These are phyloP conservation scores for Eimeria brunetti DNA, from an alignment of 169 alveolate genomes.

Conservation along the genomic window DNA sequence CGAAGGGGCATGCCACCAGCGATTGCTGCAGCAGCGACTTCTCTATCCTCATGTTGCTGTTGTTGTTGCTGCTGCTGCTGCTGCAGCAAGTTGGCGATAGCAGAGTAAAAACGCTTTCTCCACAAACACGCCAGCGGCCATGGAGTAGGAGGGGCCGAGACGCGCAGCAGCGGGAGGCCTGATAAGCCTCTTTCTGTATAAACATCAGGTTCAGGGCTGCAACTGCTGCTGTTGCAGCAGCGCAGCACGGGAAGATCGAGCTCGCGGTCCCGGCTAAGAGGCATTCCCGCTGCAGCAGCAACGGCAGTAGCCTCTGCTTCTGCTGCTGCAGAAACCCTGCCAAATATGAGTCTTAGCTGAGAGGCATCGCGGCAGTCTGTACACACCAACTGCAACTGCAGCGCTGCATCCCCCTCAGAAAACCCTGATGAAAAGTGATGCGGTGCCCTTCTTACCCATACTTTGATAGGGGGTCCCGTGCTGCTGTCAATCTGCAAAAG, in stretches of 20 bases:
- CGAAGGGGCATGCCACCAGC: neutral
- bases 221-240: slow-evolving; percentile 30
- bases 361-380: neutral
- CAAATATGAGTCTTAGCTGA: neutral
- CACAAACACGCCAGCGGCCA: slow-evolving; percentile 34
- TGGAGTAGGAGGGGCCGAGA: neutral
- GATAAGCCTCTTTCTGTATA: neutral
- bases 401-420: neutral
- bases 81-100: neutral
- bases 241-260: slow-evolving; percentile 18
- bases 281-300: neutral
- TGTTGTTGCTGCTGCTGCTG: slow-evolving; percentile 27
- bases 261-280: neutral
- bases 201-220: neutral
- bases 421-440: neutral
- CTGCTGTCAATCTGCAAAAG: slow-evolving; percentile 15
- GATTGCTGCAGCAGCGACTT: neutral
- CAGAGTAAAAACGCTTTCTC: slow-evolving; percentile 40
- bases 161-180: slow-evolving; percentile 19
- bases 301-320: slow-evolving; percentile 29
- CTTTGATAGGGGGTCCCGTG: neutral
- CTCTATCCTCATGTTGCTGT: neutral
- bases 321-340: slow-evolving; percentile 6
- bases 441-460: neutral
- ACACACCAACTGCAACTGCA: slow-evolving; percentile 26